Evolutionary conservation across 2,329 filamentous ascomycete genomes (phyloP), one percentile per base, ranked within the genome.

Genomic region (Cytospora mali): DNA sequence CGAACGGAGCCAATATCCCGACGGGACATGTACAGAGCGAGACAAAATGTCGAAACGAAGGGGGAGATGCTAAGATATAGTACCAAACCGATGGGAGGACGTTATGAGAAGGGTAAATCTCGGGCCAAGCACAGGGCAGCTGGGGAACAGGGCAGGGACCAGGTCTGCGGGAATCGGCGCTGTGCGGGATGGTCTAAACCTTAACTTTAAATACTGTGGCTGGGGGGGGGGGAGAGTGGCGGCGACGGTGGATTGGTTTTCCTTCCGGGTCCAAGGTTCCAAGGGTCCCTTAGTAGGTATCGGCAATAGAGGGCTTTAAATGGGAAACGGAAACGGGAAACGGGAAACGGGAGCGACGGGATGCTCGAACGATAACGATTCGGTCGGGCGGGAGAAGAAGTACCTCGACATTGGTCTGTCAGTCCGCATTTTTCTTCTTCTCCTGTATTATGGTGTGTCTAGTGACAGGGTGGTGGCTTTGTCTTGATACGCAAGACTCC

Each of bases 101-200:
- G 62, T 62, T 31, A 52, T 46, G 46, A 42, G 33, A 55, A 62
- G 54, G 62, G 39, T 62, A 61, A 64, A 62, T 52, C 25, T 62
- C 54, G 54, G 59, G 16, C 39, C 27, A 52, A 49, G 61, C 61
- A 59, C 57, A 60, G 57, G 57, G 50, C 57, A 60, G 53, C 35
- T 53, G 29, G 42, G 58, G 58, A 58, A 62, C 62, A 57, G 50
- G 54, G 49, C 54, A 58, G 53, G 62, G 62, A 64, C 59, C 55
- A 57, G 59, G 58, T 27, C 39, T 58, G 50, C 58, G 62, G 62
- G 54, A 56, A 35, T 55, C 62, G 62, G 62, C 62, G 62, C 50
- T 56, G 60, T 53, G 50, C 49, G 62, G 54, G 29, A 57, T 29
- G 39, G 48, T 55, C 42, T 25, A 62, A 57, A 53, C 54, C 53